Evolutionary conservation across 2,329 filamentous ascomycete species (phyloP).

Genomic region (Paracoccidioides brasiliensis): DNA sequence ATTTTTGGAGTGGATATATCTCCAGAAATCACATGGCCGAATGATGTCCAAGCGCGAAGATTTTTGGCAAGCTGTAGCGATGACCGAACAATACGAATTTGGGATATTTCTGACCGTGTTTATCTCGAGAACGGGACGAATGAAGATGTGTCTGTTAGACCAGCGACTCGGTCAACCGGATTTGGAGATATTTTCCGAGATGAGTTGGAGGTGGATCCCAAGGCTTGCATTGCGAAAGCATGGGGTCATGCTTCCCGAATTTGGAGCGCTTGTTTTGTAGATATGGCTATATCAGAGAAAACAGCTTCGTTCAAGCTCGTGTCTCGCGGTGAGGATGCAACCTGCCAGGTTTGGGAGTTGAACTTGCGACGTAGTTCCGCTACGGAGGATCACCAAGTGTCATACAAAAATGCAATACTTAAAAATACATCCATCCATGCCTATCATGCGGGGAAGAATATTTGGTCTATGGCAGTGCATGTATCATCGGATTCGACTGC

Average conservation of each 20-base stretch:
- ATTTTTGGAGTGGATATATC: conserved; percentile 85
- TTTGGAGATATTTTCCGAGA: conserved; percentile 38
- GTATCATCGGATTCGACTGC: conserved; percentile 7
- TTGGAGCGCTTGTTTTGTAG: conserved; percentile 66
- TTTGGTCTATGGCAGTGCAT: conserved; percentile 58
- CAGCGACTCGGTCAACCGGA: conserved; percentile 36
- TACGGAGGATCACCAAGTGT: conserved; percentile 14
- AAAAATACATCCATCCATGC: conserved; percentile 42
- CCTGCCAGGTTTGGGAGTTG: conserved; percentile 58
- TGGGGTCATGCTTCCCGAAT: conserved; percentile 87
- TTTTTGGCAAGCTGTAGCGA: conserved; percentile 90
- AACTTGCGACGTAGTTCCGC: conserved; percentile 21
- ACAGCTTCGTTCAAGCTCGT: conserved; percentile 40
- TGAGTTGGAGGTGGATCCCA: conserved; percentile 22
- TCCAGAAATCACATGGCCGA: conserved; percentile 31
- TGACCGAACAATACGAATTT: conserved; percentile 76
- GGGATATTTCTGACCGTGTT: conserved; percentile 58
- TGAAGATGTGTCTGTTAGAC: background rate
- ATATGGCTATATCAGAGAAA: conserved; percentile 13
- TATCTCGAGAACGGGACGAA: conserved; percentile 18
- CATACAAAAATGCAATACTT: conserved; percentile 24
- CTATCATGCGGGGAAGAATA: conserved; percentile 73
- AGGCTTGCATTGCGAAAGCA: conserved; percentile 50
- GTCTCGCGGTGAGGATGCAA: conserved; percentile 78
- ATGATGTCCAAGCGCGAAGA: conserved; percentile 33